A percentile compares a stretch with the other conserved stretches of the same genome.
Evolutionary conservation across 225 moss, liverwort and hornwort genomes (phyloP).

Genomic region (Sphagnum contortum): DNA sequence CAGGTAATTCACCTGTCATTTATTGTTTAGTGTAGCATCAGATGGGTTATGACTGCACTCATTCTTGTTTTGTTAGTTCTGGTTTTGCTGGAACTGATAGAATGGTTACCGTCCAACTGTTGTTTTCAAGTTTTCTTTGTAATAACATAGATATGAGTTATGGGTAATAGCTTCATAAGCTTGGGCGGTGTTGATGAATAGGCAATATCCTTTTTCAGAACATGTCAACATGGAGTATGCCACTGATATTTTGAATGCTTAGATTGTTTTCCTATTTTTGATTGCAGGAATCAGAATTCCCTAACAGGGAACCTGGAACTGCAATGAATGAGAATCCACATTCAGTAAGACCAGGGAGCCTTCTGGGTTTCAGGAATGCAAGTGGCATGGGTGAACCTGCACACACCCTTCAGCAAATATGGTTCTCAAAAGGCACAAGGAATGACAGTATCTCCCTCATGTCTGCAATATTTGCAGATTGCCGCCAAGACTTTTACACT

Average conservation of each 20-base stretch:
- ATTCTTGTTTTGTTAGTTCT: no score
- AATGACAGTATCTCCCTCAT: slow-evolving; percentile 46
- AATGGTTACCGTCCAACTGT: no score
- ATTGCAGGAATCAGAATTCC: slow-evolving; percentile 39
- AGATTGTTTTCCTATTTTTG: slow-evolving; percentile 7
- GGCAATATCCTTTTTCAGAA: background rate
- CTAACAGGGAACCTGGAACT: slow-evolving; percentile 22
- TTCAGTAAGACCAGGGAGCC: slow-evolving; percentile 11
- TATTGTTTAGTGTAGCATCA: no score
- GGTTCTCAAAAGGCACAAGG: slow-evolving; percentile 48
- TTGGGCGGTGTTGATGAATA: background rate
- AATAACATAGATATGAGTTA: no score
- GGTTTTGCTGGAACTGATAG: no score
- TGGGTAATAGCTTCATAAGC: no score
- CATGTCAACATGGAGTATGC: slow-evolving; percentile 6
- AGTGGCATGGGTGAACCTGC: slow-evolving; percentile 40
- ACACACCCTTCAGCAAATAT: slow-evolving; percentile 61
- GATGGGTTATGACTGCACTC: no score
- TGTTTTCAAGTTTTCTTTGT: no score
- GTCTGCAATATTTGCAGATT: slow-evolving; percentile 65
- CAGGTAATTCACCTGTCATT: no score
- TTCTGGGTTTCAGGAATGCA: slow-evolving; percentile 22
- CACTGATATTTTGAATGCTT: background rate
- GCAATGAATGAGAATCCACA: slow-evolving; percentile 12
- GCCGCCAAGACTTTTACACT: slow-evolving; percentile 66